Conservation (phyloP, 2,329 filamentous ascomycete genomes). For the Neofusicoccum cordaticola region DNA sequence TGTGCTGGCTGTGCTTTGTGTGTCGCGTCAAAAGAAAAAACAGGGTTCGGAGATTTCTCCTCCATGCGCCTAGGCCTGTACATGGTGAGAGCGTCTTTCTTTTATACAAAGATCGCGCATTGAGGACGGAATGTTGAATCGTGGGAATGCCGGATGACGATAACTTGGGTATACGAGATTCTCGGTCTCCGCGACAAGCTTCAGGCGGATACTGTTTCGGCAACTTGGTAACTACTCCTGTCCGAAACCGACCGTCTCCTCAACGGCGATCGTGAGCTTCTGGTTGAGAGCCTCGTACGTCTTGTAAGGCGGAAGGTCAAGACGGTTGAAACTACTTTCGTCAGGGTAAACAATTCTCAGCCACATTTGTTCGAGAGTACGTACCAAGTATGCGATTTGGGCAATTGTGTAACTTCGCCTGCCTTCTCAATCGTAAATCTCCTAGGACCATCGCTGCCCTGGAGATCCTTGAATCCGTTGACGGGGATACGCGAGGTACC, state of each 20-base stretch:
- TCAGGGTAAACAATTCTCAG: no score
- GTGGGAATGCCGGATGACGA: background rate
- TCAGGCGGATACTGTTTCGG: background rate
- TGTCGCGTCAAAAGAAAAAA: background rate
- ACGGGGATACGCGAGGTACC: conserved; percentile 97
- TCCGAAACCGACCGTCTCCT: conserved; percentile 98
- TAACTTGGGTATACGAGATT: background rate
- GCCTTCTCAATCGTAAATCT: conserved; percentile 98
- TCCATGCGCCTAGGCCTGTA: conserved; percentile 4
- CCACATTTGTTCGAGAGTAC: conserved; percentile 34
- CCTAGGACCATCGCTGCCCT: conserved; percentile 92
- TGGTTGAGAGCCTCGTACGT: conserved; percentile 76
- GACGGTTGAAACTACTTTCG: conserved; percentile 78
- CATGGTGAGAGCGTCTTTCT: conserved; percentile 4
- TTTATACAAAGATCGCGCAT: background rate
- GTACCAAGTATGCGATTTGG: conserved; percentile 97
- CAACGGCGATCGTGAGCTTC: conserved; percentile 94
- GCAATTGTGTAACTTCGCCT: conserved; percentile 83
- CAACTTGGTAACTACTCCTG: conserved; percentile 67
- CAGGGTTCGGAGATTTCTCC: background rate
- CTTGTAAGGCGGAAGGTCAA: conserved; percentile 94
- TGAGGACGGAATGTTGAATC: background rate
- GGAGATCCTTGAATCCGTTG: conserved; percentile 98
- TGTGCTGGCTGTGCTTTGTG: background rate
- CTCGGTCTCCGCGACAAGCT: background rate